A percentile compares a stretch with the other conserved stretches of the same genome.
Conservation (phyloP, 345 rosid species). For the Mercurialis annua region DNA sequence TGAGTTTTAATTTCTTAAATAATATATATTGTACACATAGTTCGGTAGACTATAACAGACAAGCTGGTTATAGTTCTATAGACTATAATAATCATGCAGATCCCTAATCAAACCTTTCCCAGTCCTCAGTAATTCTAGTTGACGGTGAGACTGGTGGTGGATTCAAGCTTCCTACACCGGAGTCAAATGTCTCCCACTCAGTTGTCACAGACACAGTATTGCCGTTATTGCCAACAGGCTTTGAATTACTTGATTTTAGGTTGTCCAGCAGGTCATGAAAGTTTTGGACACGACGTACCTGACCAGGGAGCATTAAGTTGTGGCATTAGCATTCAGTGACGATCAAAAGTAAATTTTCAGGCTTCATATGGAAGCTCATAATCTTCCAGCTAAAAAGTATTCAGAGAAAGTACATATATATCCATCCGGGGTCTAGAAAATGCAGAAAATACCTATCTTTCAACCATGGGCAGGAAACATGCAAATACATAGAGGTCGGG, state of each 20-base stretch:
- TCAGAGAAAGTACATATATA: neutral
- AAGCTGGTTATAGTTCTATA: conserved; percentile 16
- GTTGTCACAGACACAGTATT: conserved; percentile 54
- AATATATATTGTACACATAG: conserved; percentile 2
- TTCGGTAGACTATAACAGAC: conserved; percentile 9
- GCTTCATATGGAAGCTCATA: neutral
- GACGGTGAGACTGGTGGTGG: conserved; percentile 54
- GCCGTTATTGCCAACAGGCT: conserved; percentile 44
- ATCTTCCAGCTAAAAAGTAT: conserved; percentile 10
- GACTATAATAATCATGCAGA: conserved; percentile 12
- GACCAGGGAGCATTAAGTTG: conserved; percentile 21
- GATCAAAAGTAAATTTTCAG: neutral
- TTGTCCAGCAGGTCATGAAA: conserved; percentile 65
- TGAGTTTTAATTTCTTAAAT: conserved; percentile 7
- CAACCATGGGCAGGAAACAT: conserved; percentile 1
- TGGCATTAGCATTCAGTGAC: neutral
- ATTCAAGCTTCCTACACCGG: conserved; percentile 67
- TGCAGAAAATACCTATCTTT: neutral
- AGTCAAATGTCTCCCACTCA: conserved; percentile 73
- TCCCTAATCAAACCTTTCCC: conserved; percentile 71
- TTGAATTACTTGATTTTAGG: conserved; percentile 60
- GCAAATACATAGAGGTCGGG: neutral
- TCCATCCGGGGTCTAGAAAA: neutral
- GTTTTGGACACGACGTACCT: conserved; percentile 77
- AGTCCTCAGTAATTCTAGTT: conserved; percentile 48